Base-by-base conservation (phyloP, 345 rosid species). In the Moricandia arvensis region DNA sequence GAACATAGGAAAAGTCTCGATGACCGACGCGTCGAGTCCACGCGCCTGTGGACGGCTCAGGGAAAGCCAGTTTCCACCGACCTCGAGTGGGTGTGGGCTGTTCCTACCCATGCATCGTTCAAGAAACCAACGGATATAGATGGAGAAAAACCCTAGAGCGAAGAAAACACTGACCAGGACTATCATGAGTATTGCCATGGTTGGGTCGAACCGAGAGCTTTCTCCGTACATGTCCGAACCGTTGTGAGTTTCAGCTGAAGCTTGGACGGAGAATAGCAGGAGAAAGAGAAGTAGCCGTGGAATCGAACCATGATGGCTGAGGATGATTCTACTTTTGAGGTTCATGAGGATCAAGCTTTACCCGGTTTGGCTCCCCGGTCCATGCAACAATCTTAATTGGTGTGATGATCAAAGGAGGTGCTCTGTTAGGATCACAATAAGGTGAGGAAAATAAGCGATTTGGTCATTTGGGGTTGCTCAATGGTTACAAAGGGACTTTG, bases 1-100 rank as follows among this genome's bases (percentile, higher is more conserved):
- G 51, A 91, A 93, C 8, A 85, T 81, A 8, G 98, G 97, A 45
- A 90, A 91, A 2, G 88, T 77, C 54, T 82, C 85, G 62, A 91
- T 85, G 59, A 91, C 83, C 5, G 82, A 62, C n/a, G 78, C 72
- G 59, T 88, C 94, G 0, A 91, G 86, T 1, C 98, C 98, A 12
- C 80, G 89, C 33, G 43, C 71, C 18, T 49, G 29, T 13, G 79
- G 73, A 26, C 83, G 34, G 45, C 13, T 69, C 0, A 85, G 51
- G 41, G 78, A 63, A 24, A 47, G 80, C 63, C 81, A 80, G 55
- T 68, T 79, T 11, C 81, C 55, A 3, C 81, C 55, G 5, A 49
- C 41, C 8, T 63, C 55, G 1, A 27, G 4, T 34, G 77, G 2
- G 10, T 65, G 63, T 54, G 26, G 66, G 43, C 47, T 38, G 43